Evolutionary conservation across 805 yeast genomes (phyloP), one percentile per base, ranked within the genome.

Genomic region (Sugiyamaella lignohabitans): DNA sequence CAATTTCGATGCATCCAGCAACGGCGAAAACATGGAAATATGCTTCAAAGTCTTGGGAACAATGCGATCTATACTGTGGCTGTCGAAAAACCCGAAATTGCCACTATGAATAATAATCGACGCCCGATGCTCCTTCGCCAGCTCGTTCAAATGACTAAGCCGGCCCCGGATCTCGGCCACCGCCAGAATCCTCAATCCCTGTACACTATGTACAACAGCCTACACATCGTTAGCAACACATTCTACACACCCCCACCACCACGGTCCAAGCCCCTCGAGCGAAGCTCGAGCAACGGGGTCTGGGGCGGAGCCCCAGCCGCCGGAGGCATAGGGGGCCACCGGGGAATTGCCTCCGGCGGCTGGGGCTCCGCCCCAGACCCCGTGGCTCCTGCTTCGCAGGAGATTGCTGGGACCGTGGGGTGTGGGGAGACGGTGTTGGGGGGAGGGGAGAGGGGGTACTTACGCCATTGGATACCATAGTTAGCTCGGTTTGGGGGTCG

Each of bases 51-150:
- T 59, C 16, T 72, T 77, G 57, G 73, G 81, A 59, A 74, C 75
- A 47, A 78, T 80, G 56, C 69, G 66, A 19, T 62, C 66, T 4
- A 82, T 70, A 38, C 84, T 75, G 16, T 72, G 74, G 30, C 65
- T 65, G 56, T 83, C 84, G 65, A 84, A 78, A 59, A 84, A 82
- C 10, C 94, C 94, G 66, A 83, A 84, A 50, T 79, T 81, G n/a
- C 91, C 89, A 3, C 87, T 79, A 58, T 83, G 88, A 11, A 83
- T 68, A 22, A 83, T 72, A 19, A 75, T 55, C 36, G 73, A 71
- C 2, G 84, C 84, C 1, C 63, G 49, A 51, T 74, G 69, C 40
- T 64, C 58, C 4, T 48, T 51, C 0, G 81, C 84, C 27, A 80
- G 67, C 24, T 59, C 63, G 58, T 80, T 79, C 49, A 80, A 56